Conservation (phyloP, 306 rosid species). For the Boehmeria nivea region DNA sequence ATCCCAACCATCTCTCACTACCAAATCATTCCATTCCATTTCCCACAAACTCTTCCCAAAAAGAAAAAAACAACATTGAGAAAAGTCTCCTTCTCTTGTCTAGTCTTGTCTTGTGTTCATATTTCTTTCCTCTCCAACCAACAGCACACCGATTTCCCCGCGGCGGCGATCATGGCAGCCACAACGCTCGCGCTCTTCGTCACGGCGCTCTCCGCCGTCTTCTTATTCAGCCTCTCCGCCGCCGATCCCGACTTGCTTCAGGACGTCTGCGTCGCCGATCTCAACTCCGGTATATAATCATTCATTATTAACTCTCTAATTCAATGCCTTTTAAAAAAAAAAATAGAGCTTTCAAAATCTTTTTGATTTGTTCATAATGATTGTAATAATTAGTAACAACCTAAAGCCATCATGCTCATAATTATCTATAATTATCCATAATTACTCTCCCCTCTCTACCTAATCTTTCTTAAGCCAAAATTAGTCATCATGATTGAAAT, state of each 20-base stretch:
- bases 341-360: too few relatives aligned
- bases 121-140: neutral
- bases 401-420: too few relatives aligned
- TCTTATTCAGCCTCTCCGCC: constrained; percentile 24
- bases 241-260: constrained; percentile 88
- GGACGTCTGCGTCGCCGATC: constrained; percentile 86
- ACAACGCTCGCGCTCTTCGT: constrained; percentile 11
- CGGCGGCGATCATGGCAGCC: constrained; percentile 28
- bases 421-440: too few relatives aligned
- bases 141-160: neutral
- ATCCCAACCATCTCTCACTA: neutral
- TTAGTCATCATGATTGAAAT: too few relatives aligned
- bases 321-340: too few relatives aligned
- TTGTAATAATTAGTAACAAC: too few relatives aligned
- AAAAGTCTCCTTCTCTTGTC: neutral
- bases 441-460: too few relatives aligned
- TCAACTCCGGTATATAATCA: constrained; percentile 42
- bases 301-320: neutral
- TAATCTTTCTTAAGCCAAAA: too few relatives aligned
- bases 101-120: too few relatives aligned
- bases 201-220: constrained; percentile 33
- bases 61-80: neutral
- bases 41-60: neutral
- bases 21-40: neutral
- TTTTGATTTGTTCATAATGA: too few relatives aligned